Evolutionary conservation across 75 land plant genomes (phyloP), one percentile per base, ranked within the genome.

Genomic region (Pinus albicaulis): DNA sequence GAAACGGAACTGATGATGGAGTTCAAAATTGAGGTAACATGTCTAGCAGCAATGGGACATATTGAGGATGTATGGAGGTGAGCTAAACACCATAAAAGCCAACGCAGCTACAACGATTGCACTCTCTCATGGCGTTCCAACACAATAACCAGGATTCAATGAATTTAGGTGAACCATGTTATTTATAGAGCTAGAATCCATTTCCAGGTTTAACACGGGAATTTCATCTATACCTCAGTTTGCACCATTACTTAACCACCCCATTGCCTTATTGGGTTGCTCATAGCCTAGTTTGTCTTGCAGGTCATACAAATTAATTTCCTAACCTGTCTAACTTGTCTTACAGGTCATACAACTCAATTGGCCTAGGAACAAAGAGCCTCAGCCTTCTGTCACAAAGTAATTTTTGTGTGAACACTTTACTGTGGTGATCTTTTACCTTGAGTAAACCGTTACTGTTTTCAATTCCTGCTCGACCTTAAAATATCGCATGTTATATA

Each of bases 401-500:
- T n/a, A 96, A 96, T 66, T 89, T 95, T 11, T 94, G 83, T 0
- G 98, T 95, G 59, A 79, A 76, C 7, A 95, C 96, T 76, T 95
- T 95, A 79, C 98, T 95, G 85, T 95, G 98, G 68, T 96, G 78
- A 69, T 95, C 98, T n/a, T 59, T 95, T 95, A 16, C 96, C 93
- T 57, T 96, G 96, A 16, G 96, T 85, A 11, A 89, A 86, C 12
- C 96, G 84, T 69, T 59, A 79, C 77, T 25, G 88, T 91, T 58
- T 91, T 68, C 0, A 89, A 86, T 0, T 84, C 79, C 1, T 38
- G 77, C 26, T 38, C 15, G 68, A 38, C 38, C 38, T 64, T 64
- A n/a, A n/a, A n/a, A n/a, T n/a, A n/a, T n/a, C n/a, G n/a, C n/a
- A n/a, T n/a, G n/a, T n/a, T n/a, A n/a, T n/a, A n/a, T n/a, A n/a